phyloP scores from a whole-genome alignment of 805 yeast species.

The Scheffersomyces spartinae region DNA sequence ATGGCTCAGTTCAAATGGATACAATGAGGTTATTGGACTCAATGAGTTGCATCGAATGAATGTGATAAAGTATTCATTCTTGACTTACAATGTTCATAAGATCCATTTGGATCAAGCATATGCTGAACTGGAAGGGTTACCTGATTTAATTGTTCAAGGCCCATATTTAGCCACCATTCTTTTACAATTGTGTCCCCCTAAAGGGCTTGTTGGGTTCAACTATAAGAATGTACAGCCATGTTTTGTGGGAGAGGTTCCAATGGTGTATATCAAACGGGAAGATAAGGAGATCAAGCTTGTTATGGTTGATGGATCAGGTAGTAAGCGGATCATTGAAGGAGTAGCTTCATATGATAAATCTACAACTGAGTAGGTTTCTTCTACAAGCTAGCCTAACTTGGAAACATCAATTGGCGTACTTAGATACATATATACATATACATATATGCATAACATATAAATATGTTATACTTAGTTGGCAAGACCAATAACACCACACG shows the following conservation, averaged over 20 bases:
- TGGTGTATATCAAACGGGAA: no score
- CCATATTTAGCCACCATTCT: conserved; percentile 60
- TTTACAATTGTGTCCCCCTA: no score
- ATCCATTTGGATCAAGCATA: conserved; percentile 65
- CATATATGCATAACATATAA: no score
- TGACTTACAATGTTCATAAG: conserved; percentile 74
- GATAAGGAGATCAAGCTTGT: no score
- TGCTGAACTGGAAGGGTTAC: conserved; percentile 48
- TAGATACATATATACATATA: no score
- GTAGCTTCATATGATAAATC: no score
- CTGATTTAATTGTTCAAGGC: conserved; percentile 62
- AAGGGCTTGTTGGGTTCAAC: conserved; percentile 41
- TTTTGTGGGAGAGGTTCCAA: no score
- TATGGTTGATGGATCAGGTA: no score
- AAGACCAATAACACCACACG: conserved; percentile 95
- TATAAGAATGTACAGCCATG: conserved; percentile 4
- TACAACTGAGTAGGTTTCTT: no score
- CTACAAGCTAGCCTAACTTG: no score
- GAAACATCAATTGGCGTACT: no score
- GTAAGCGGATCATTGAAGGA: no score
- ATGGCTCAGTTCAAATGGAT: conserved; percentile 1
- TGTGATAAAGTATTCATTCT: conserved; percentile 54
- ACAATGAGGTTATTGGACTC: conserved; percentile 3
- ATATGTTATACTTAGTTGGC: conserved; percentile 32
- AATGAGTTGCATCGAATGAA: conserved; percentile 12